Percentiles rank a stretch among this genome's conserved stretches.
Evolutionary conservation across 2,329 filamentous ascomycete species (phyloP).

Genomic region (Catunica adiposa): DNA sequence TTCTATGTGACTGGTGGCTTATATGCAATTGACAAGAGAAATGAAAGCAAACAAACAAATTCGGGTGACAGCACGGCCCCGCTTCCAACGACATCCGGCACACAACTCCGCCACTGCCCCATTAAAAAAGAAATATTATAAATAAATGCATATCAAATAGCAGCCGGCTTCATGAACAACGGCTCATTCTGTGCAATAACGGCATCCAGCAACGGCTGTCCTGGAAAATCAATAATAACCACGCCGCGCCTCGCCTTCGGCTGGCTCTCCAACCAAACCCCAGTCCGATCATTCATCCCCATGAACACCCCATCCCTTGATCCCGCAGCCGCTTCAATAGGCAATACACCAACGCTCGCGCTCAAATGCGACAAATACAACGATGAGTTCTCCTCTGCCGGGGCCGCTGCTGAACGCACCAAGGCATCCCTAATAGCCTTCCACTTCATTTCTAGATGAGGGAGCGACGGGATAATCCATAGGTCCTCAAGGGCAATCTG

Average conservation of each 20-base stretch:
- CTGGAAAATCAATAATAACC: constrained; percentile 34
- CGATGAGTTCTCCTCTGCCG: constrained; percentile 22
- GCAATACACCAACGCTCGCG: constrained; percentile 31
- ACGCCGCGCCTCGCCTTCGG: constrained; percentile 25
- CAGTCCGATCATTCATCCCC: constrained; percentile 36
- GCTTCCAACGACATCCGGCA: neutral
- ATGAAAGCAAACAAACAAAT: neutral
- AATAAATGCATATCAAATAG: neutral
- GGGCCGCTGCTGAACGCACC: constrained; percentile 21
- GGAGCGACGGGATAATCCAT: constrained; percentile 28
- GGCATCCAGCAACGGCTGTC: constrained; percentile 25
- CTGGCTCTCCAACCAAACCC: constrained; percentile 25
- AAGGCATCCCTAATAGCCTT: constrained; percentile 27
- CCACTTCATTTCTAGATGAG: constrained; percentile 32
- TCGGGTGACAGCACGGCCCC: too few species aligned
- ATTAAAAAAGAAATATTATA: neutral
- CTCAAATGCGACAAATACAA: constrained; percentile 32
- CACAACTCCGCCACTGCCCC: too few species aligned
- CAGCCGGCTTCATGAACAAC: constrained; percentile 10
- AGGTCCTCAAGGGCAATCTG: constrained; percentile 32
- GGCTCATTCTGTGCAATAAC: constrained; percentile 27
- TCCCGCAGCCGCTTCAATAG: constrained; percentile 34
- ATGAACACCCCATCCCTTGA: constrained; percentile 25
- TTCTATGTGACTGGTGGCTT: neutral
- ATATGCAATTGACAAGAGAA: neutral